phyloP scores from a whole-genome alignment of 768 basidiomycete genomes.

The Tricholoma furcatifolium region DNA sequence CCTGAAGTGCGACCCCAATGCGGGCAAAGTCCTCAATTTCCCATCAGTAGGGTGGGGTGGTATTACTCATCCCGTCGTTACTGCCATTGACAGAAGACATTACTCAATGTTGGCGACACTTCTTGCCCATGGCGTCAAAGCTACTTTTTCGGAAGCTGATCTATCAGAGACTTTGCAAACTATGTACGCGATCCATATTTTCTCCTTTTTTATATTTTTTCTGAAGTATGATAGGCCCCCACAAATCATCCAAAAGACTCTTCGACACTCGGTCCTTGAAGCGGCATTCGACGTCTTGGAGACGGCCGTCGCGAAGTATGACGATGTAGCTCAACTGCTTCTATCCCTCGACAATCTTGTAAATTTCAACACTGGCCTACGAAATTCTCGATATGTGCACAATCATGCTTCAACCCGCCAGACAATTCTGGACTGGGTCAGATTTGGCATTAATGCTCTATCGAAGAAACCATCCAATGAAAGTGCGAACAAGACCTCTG shows the following conservation, averaged over 20 bases:
- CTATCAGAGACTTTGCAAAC: conserved; percentile 32
- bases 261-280: conserved; percentile 27
- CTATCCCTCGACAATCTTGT: conserved; percentile 30
- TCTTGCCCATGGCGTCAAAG: conserved; percentile 41
- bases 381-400: conserved; percentile 19
- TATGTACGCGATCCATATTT: conserved; percentile 23
- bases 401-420: conserved; percentile 17
- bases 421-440: conserved; percentile 40
- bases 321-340: conserved; percentile 39
- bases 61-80: conserved; percentile 36
- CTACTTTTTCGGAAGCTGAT: conserved; percentile 33
- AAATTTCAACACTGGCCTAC: conserved; percentile 32
- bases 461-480: conserved; percentile 16
- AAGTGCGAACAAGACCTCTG: conserved; percentile 2
- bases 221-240: conserved; percentile 13
- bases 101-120: conserved; percentile 37
- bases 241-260: conserved; percentile 13
- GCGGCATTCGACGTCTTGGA: conserved; percentile 34
- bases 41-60: too few species aligned
- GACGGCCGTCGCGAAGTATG: conserved; percentile 30
- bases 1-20: too few species aligned
- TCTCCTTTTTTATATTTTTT: not conserved
- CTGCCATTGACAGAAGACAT: conserved; percentile 30
- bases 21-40: too few species aligned
- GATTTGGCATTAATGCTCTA: conserved; percentile 25